Conservation (phyloP, 495 filamentous ascomycete species). For the Xylaria grammica region DNA sequence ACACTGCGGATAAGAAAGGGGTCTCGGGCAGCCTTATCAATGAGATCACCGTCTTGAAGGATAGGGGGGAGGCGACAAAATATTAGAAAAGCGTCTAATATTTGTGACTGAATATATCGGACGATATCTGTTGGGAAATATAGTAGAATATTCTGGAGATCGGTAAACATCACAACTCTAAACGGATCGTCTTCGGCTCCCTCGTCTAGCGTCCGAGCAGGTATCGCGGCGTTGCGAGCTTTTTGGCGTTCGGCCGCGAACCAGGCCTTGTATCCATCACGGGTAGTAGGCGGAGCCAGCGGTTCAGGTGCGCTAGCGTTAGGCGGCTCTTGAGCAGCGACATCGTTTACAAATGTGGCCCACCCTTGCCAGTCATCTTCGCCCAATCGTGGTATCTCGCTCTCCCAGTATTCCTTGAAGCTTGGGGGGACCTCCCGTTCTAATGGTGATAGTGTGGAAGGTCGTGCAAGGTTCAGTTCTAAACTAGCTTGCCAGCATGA, state of each 20-base stretch:
- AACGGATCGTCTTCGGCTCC: conserved; percentile 77
- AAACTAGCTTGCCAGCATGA: conserved; percentile 85
- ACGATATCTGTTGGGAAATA: conserved; percentile 49
- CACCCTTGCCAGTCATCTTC: conserved; percentile 76
- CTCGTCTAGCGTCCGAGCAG: conserved; percentile 68
- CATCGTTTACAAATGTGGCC: conserved; percentile 55
- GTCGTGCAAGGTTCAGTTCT: conserved; percentile 72
- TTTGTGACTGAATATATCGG: conserved; percentile 40
- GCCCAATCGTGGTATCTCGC: conserved; percentile 79
- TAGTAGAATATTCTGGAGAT: conserved; percentile 69
- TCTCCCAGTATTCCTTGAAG: conserved; percentile 86
- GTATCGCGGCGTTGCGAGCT: conserved; percentile 55
- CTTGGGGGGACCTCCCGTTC: conserved; percentile 39
- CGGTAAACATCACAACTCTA: conserved; percentile 76
- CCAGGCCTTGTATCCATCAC: conserved; percentile 62
- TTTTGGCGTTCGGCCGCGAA: conserved; percentile 60
- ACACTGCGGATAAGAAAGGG: conserved; percentile 39
- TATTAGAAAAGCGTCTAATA: conserved; percentile 70
- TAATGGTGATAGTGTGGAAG: conserved; percentile 37
- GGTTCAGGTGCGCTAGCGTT: conserved; percentile 35
- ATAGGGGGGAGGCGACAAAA: conserved; percentile 73
- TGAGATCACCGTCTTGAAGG: conserved; percentile 21
- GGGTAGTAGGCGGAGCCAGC: conserved; percentile 31
- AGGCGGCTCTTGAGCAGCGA: conserved; percentile 40
- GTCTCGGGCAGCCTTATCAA: conserved; percentile 37